phyloP scores from a whole-genome alignment of 495 filamentous ascomycete genomes.

The Pseudomonodictys pantanalensis region DNA sequence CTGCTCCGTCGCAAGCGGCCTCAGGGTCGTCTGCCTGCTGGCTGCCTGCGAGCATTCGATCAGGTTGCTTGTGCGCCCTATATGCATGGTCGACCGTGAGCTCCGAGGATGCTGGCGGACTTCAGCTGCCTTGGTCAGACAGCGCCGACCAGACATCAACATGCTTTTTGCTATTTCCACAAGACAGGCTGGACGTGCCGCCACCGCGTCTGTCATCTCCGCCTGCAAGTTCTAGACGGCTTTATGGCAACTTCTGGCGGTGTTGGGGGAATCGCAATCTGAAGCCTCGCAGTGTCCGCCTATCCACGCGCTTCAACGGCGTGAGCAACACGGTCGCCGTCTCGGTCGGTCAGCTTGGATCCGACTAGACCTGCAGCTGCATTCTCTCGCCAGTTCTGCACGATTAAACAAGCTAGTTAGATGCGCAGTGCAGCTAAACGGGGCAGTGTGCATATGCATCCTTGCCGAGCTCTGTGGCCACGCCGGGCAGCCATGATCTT shows the following conservation, averaged over 20 bases:
- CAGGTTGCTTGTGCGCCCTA: conserved; percentile 3
- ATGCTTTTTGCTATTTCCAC: conserved; percentile 28
- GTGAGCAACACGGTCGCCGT: conserved; percentile 24
- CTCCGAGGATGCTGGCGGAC: too few species aligned
- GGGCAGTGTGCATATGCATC: conserved; percentile 32
- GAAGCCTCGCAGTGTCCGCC: conserved; percentile 5
- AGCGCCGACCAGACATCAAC: background rate
- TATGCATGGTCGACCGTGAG: conserved; percentile 10
- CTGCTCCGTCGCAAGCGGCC: conserved; percentile 10
- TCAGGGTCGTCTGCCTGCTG: background rate
- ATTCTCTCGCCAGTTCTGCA: conserved; percentile 26
- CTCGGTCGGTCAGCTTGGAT: conserved; percentile 32
- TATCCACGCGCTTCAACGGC: conserved; percentile 29
- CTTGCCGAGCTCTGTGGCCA: conserved; percentile 32
- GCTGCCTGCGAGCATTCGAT: conserved; percentile 1
- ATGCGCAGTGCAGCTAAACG: conserved; percentile 28
- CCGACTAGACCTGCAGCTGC: conserved; percentile 30
- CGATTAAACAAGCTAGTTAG: conserved; percentile 26
- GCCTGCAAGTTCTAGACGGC: conserved; percentile 5
- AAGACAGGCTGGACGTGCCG: conserved; percentile 5
- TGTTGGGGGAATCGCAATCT: conserved; percentile 27
- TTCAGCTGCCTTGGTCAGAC: conserved; percentile 24
- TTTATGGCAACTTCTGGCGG: background rate
- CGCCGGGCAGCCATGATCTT: conserved; percentile 29
- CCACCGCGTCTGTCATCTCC: conserved; percentile 25